Percentiles rank a stretch among this genome's conserved stretches.
These are phyloP conservation scores for Rhytidiadelphus loreus DNA, from an alignment of 225 moss, liverwort and hornwort genomes.

Conservation along the genomic window DNA sequence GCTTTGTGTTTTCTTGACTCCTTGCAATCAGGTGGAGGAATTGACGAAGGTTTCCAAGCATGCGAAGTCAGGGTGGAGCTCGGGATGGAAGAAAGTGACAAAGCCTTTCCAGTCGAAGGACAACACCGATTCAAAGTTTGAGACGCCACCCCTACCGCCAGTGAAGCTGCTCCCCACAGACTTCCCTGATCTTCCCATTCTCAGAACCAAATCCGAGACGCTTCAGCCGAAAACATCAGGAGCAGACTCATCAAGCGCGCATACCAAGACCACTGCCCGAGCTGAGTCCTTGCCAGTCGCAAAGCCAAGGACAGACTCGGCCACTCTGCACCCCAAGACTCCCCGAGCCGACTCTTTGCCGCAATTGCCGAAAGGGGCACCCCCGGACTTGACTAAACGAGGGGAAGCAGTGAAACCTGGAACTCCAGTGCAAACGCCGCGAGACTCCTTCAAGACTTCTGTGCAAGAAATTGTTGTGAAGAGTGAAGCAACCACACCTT, in stretches of 20 bases:
- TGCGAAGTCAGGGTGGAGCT: constrained; percentile 31
- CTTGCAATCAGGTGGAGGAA: constrained; percentile 31
- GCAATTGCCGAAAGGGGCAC: neutral
- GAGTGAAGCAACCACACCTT: neutral
- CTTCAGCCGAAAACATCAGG: neutral
- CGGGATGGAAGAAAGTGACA: constrained; percentile 42
- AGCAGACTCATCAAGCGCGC: neutral
- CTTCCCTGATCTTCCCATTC: neutral
- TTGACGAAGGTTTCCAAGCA: constrained; percentile 11
- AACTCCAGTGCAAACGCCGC: neutral
- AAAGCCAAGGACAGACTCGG: neutral
- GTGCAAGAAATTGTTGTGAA: neutral
- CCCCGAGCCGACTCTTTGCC: neutral
- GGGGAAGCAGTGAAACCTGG: neutral
- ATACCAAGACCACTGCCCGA: neutral
- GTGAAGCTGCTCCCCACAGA: constrained; percentile 8
- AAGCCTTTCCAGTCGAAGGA: constrained; percentile 43
- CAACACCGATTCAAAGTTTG: neutral
- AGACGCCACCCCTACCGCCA: constrained; percentile 11
- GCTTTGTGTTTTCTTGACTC: neutral
- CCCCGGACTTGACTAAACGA: neutral
- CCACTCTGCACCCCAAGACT: neutral
- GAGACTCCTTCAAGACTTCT: neutral
- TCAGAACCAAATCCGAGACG: constrained; percentile 1
- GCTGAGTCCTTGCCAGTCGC: constrained; percentile 1